Conservation (phyloP, 140 eudicot species). For the Ambrosia hybrid region DNA sequence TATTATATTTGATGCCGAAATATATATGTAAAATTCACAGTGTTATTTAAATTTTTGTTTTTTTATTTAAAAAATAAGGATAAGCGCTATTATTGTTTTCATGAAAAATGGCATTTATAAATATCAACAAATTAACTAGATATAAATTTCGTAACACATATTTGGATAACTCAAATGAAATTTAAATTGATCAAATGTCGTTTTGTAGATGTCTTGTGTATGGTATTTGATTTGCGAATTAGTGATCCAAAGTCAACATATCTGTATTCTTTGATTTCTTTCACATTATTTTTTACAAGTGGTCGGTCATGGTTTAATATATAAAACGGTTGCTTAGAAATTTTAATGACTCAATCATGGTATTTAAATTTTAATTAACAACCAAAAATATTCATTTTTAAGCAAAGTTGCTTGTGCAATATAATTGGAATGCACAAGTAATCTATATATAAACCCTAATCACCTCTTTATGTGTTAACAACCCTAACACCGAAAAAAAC, state of each 20-base stretch:
- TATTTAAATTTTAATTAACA: background rate
- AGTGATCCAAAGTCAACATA: slow-evolving; percentile 17
- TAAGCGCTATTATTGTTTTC: too few species aligned
- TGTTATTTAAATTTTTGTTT: too few species aligned
- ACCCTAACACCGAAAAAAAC: slow-evolving; percentile 9
- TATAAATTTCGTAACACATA: slow-evolving; percentile 11
- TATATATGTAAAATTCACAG: background rate
- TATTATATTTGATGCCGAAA: background rate
- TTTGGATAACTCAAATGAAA: background rate
- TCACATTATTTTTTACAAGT: background rate
- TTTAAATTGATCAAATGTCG: background rate
- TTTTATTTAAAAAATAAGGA: too few species aligned
- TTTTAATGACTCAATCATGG: slow-evolving; percentile 21
- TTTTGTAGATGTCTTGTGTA: background rate
- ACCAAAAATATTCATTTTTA: slow-evolving; percentile 8
- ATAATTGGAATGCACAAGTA: slow-evolving; percentile 17
- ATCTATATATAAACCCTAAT: slow-evolving; percentile 33
- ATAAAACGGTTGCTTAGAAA: slow-evolving; percentile 24
- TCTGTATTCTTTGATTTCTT: slow-evolving; percentile 1
- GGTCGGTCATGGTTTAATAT: slow-evolving; percentile 29
- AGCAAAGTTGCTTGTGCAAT: slow-evolving; percentile 42
- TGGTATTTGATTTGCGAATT: background rate
- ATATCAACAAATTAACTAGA: background rate
- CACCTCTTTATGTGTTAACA: slow-evolving; percentile 21
- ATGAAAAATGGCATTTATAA: too few species aligned